phyloP scores from a whole-genome alignment of 805 yeast species.

The Priceomyces medius region DNA sequence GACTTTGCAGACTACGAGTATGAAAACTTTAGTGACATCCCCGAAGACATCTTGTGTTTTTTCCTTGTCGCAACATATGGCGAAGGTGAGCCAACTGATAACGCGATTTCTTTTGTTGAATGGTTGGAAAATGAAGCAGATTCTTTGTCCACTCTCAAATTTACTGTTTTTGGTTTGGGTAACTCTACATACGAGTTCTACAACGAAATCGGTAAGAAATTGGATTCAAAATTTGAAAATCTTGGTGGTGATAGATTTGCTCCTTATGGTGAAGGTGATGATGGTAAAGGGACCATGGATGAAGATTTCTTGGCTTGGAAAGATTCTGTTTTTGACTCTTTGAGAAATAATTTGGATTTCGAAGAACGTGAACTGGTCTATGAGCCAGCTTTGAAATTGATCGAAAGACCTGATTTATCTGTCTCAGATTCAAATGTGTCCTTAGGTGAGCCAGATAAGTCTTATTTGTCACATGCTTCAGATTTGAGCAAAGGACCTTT shows the following conservation, averaged over 20 bases:
- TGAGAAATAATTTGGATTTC: slow-evolving; percentile 62
- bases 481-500: slow-evolving; percentile 67
- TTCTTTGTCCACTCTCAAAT: slow-evolving; percentile 58
- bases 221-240: slow-evolving; percentile 46
- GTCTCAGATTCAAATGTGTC: slow-evolving; percentile 34
- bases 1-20: slow-evolving; percentile 88
- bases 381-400: slow-evolving; percentile 61
- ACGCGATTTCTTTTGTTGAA: slow-evolving; percentile 78
- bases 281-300: slow-evolving; percentile 90
- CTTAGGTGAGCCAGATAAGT: slow-evolving; percentile 79
- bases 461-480: slow-evolving; percentile 28
- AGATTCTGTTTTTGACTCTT: slow-evolving; percentile 64
- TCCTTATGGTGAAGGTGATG: slow-evolving; percentile 88
- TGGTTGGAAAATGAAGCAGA: slow-evolving; percentile 59
- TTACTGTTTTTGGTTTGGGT: slow-evolving; percentile 86
- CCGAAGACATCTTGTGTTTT: slow-evolving; percentile 54
- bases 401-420: slow-evolving; percentile 32
- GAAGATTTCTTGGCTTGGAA: slow-evolving; percentile 96
- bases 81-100: slow-evolving; percentile 98
- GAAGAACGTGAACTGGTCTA: slow-evolving; percentile 79
- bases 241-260: slow-evolving; percentile 78
- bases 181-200: slow-evolving; percentile 91
- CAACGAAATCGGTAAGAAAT: slow-evolving; percentile 76
- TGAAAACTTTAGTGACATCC: slow-evolving; percentile 68
- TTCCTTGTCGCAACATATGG: slow-evolving; percentile 93